Base-by-base conservation (phyloP, 495 filamentous ascomycete species). In the Trypethelium eluteriae region DNA sequence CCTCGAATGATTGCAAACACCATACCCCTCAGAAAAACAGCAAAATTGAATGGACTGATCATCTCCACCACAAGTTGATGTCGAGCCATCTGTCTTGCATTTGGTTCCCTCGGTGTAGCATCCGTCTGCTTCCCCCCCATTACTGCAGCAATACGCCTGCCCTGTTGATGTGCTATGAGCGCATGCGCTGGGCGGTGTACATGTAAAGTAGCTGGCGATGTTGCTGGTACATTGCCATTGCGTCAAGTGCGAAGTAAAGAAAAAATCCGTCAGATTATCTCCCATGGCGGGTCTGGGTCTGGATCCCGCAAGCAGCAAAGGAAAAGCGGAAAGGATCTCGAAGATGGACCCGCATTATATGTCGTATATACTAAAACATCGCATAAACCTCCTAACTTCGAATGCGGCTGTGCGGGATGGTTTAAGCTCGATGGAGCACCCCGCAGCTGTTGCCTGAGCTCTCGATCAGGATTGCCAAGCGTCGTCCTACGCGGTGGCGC, bases 191-290 rank as follows among this genome's bases (percentile, higher is more conserved):
- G 53, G 53, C 18, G 53, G 53, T 32, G 4, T 7, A 18, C 53
- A 59, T 3, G 53, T 59, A 59, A 59, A 59, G 53, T 59, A 59
- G 14, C 7, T 5, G 7, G 53, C 53, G 36, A 59, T 59, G 25
- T 18, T 32, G 14, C 53, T 59, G 53, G 53, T 4, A 36, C 53
- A 59, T 18, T 59, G 53, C 53, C 53, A 59, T 36, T 36, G 53
- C 32, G 53, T 59, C 14, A 36, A 59, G 14, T 59, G 34, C 11
- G 53, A 59, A 36, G 53, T 59, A 18, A 59, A 59, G 53, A 59
- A 59, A 32, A 59, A 59, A 18, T 59, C 53, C 34, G 53, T 59
- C 3, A 59, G 53, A 35, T 59, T 18, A 59, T 59, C 53, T 36
- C 32, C 53, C 53, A 59, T 59, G 14, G 14, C 32, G 32, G 32